A percentile compares a stretch with the other conserved stretches of the same genome.
Conservation (phyloP, 2,329 filamentous ascomycete species). For the Trichophyton schoenleinii region DNA sequence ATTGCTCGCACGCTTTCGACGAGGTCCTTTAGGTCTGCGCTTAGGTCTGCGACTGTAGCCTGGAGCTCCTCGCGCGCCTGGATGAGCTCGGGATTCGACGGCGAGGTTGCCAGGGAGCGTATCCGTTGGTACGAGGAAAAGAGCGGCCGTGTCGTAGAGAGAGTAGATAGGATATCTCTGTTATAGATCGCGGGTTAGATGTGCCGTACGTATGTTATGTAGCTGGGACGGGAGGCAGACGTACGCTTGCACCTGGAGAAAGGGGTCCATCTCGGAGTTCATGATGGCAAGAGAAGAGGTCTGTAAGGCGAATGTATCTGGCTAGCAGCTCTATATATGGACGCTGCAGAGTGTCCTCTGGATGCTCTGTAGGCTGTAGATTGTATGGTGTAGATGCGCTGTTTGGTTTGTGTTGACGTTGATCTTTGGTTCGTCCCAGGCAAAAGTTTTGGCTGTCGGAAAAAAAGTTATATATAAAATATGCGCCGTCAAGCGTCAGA, state of each 20-base stretch:
- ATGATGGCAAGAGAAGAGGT: constrained; percentile 18
- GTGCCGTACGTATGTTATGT: background rate
- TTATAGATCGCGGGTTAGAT: constrained; percentile 8
- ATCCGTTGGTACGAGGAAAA: constrained; percentile 95
- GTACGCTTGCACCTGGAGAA: constrained; percentile 38
- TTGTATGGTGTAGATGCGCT: too few species aligned
- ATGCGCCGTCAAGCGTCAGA: too few species aligned
- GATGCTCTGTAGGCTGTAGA: background rate
- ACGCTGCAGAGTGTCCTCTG: background rate
- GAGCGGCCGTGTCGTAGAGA: constrained; percentile 67
- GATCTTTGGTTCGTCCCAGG: too few species aligned
- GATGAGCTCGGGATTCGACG: constrained; percentile 56
- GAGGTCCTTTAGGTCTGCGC: constrained; percentile 79
- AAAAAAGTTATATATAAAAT: too few species aligned
- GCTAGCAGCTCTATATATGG: too few species aligned
- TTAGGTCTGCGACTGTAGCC: constrained; percentile 60
- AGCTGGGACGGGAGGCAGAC: constrained; percentile 6
- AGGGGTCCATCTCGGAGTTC: constrained; percentile 27
- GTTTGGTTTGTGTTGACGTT: too few species aligned
- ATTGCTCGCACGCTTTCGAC: constrained; percentile 75
- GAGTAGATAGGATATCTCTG: constrained; percentile 78
- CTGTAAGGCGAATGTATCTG: background rate
- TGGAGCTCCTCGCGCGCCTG: constrained; percentile 63
- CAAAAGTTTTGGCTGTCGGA: background rate
- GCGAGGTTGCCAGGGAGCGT: constrained; percentile 63